These are phyloP conservation scores for Arabidopsis lyrata DNA, from an alignment of 441 rosid species.

Conservation along the genomic window DNA sequence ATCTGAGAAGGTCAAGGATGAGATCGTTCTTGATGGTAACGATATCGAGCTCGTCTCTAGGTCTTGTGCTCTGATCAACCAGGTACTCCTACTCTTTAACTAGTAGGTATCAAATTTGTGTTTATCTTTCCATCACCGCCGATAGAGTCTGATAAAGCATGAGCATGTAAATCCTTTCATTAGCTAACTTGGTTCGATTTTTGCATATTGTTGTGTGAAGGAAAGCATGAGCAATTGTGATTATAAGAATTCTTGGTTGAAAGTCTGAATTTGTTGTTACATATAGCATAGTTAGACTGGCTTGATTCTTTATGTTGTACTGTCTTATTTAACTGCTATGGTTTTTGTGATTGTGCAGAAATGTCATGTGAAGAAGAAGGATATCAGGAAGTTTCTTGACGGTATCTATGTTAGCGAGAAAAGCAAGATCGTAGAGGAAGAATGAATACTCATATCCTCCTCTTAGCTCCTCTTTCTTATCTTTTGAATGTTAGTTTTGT, in stretches of 20 bases:
- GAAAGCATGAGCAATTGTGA: too few relatives aligned
- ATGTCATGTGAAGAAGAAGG: conserved; percentile 92
- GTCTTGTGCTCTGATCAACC: conserved; percentile 57
- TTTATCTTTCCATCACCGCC: too few relatives aligned
- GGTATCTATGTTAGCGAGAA: conserved; percentile 80
- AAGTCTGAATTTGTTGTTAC: too few relatives aligned
- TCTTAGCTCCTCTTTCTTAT: background rate
- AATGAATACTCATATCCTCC: conserved; percentile 23
- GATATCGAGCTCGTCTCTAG: conserved; percentile 62
- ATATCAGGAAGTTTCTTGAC: conserved; percentile 82
- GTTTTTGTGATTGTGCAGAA: conserved; percentile 48
- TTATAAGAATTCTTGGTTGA: too few relatives aligned
- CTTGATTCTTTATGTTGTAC: background rate
- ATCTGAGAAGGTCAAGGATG: conserved; percentile 61
- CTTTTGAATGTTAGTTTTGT: conserved; percentile 27
- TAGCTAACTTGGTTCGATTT: too few relatives aligned
- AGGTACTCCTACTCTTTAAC: conserved; percentile 16
- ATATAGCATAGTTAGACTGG: background rate
- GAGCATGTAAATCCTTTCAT: too few relatives aligned
- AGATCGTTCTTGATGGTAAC: conserved; percentile 50
- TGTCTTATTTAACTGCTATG: background rate
- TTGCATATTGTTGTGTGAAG: too few relatives aligned
- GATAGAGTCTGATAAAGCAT: too few relatives aligned
- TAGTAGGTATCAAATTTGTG: background rate
- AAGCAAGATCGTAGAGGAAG: conserved; percentile 58